Conservation (phyloP, 352 stramenopile species). For the Globisporangium splendens region DNA sequence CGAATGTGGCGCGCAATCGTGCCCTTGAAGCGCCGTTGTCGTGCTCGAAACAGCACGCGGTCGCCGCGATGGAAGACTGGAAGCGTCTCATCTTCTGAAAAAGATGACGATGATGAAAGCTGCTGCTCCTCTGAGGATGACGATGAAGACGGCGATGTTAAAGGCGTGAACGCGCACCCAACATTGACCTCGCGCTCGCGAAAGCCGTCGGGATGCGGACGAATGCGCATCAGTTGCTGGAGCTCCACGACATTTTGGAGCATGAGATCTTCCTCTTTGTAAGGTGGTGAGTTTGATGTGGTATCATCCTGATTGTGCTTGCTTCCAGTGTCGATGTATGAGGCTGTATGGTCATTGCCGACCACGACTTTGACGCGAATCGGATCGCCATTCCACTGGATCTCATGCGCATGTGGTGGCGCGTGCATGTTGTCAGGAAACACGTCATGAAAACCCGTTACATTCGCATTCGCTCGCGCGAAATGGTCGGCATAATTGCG, state of each 20-base stretch:
- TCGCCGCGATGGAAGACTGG: constrained; percentile 46
- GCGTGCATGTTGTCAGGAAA: not conserved
- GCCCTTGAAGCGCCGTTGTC: constrained; percentile 30
- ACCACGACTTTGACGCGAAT: constrained; percentile 26
- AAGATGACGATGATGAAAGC: constrained; percentile 3
- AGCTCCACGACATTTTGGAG: constrained; percentile 40
- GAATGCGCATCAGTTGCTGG: constrained; percentile 39
- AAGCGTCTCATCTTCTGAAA: constrained; percentile 20
- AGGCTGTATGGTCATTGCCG: not conserved
- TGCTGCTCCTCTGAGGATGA: constrained; percentile 15
- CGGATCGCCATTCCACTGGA: constrained; percentile 40
- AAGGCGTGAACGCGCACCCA: constrained; percentile 33
- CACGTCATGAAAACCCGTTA: not conserved
- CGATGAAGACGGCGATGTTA: constrained; percentile 35
- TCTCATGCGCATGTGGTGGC: not conserved
- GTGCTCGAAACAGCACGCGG: constrained; percentile 41
- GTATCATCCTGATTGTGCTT: not conserved
- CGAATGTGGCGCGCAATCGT: constrained; percentile 33
- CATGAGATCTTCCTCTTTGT: constrained; percentile 6
- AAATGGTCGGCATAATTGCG: constrained; percentile 34
- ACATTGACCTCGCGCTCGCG: constrained; percentile 38
- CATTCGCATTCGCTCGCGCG: constrained; percentile 5
- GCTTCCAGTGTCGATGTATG: not conserved
- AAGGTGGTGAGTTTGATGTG: too few relatives aligned
- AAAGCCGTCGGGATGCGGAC: constrained; percentile 43